Percentiles rank a stretch among this genome's conserved stretches.
Conservation (phyloP, 1,284 basidiomycete species). For the Rhizoctonia solani region DNA sequence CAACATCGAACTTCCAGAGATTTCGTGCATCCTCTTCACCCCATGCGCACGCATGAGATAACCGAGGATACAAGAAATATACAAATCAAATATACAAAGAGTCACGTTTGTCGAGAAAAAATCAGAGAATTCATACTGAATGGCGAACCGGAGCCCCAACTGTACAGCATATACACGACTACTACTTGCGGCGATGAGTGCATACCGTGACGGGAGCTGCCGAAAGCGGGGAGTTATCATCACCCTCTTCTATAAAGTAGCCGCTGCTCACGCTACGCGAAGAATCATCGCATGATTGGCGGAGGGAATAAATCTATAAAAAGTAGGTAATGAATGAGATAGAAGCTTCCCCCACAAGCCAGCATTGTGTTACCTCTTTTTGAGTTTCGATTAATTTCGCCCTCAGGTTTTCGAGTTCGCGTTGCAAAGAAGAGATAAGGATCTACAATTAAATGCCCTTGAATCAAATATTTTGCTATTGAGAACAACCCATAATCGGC, state of each 20-base stretch:
- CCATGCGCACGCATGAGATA: constrained; percentile 6
- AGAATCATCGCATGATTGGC: background rate
- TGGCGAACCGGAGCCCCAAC: background rate
- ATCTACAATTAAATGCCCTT: background rate
- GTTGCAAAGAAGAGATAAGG: constrained; percentile 9
- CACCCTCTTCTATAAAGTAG: background rate
- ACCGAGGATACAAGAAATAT: background rate
- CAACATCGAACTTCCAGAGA: no score
- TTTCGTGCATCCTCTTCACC: background rate
- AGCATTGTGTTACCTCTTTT: background rate
- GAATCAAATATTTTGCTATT: background rate
- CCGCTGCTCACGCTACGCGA: background rate
- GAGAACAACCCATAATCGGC: background rate
- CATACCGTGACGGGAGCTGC: constrained; percentile 10
- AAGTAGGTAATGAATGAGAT: background rate
- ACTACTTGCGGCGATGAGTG: background rate
- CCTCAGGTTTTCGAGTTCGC: constrained; percentile 1
- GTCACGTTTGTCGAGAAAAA: no score
- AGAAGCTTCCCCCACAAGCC: background rate
- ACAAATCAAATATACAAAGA: background rate
- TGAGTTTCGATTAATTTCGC: constrained; percentile 11
- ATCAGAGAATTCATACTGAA: no score
- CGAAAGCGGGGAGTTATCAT: constrained; percentile 3
- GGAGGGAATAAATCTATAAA: constrained; percentile 6
- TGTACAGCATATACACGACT: background rate